phyloP scores from a whole-genome alignment of 1,284 basidiomycete species.

The Malassezia slooffiae region DNA sequence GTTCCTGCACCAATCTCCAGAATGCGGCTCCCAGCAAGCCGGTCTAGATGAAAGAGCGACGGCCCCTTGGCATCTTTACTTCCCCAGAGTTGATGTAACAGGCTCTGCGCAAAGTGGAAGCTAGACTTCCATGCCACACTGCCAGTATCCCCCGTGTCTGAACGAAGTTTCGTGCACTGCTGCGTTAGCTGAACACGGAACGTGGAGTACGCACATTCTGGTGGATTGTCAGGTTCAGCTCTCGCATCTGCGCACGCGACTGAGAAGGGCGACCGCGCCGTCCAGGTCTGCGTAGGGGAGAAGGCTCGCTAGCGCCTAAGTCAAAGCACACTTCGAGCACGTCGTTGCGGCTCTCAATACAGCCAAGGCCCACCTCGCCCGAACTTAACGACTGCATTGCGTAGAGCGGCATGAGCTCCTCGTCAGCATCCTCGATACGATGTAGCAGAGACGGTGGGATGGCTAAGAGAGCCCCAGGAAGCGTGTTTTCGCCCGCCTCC shows the following conservation, averaged over 20 bases:
- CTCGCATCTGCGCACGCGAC: too few relatives aligned
- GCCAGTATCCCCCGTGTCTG: conserved; percentile 32
- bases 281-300: too few relatives aligned
- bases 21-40: conserved; percentile 13
- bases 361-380: conserved; percentile 2
- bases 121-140: conserved; percentile 38
- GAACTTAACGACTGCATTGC: conserved; percentile 4
- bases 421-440: conserved; percentile 33
- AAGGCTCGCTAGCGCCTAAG: background rate
- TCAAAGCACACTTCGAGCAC: background rate
- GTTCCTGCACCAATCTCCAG: conserved; percentile 42
- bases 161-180: conserved; percentile 30
- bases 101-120: conserved; percentile 18
- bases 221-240: too few relatives aligned
- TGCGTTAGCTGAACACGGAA: conserved; percentile 13
- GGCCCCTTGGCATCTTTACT: background rate
- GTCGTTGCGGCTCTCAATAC: conserved; percentile 5
- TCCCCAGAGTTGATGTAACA: conserved; percentile 6
- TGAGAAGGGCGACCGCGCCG: too few relatives aligned
- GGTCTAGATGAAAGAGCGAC: conserved; percentile 9
- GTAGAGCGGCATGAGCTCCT: conserved; percentile 29
- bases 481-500: too few relatives aligned
- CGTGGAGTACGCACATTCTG: conserved; percentile 6
- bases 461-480: too few relatives aligned
- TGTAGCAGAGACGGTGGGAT: too few relatives aligned